Conservation (phyloP, 495 filamentous ascomycete species). For the Monascus purpureus region DNA sequence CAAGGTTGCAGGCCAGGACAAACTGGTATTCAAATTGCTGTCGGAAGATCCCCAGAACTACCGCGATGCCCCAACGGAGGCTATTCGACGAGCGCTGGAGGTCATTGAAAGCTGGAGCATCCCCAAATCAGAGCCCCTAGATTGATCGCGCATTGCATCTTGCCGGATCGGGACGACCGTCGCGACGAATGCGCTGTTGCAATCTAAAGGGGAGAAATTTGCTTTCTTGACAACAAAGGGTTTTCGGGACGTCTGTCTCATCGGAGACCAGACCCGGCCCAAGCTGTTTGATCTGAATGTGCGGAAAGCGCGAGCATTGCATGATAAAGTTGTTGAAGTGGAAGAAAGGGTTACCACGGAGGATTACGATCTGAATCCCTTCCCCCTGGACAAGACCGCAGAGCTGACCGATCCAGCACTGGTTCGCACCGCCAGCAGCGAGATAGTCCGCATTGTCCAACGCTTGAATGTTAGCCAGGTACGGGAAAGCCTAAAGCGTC, state of each 20-base stretch:
- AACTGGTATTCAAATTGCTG: slow-evolving; percentile 75
- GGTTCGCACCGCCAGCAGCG: slow-evolving; percentile 36
- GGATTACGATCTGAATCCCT: slow-evolving; percentile 44
- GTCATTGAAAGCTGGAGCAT: slow-evolving; percentile 72
- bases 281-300: slow-evolving; percentile 77
- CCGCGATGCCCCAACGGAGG: slow-evolving; percentile 76
- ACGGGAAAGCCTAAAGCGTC: slow-evolving; percentile 22
- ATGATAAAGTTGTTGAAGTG: slow-evolving; percentile 62
- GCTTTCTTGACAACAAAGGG: slow-evolving; percentile 85
- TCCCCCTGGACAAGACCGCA: too few relatives aligned
- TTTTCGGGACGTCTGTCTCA: slow-evolving; percentile 81
- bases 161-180: slow-evolving; percentile 87
- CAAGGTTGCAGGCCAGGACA: slow-evolving; percentile 39
- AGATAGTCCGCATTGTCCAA: slow-evolving; percentile 36
- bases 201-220: slow-evolving; percentile 87
- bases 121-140: slow-evolving; percentile 63
- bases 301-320: slow-evolving; percentile 63
- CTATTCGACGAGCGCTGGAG: slow-evolving; percentile 58
- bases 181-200: slow-evolving; percentile 81
- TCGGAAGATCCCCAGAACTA: slow-evolving; percentile 85
- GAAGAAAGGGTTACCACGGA: slow-evolving; percentile 52
- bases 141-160: slow-evolving; percentile 73
- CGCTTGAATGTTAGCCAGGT: slow-evolving; percentile 23
- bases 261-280: slow-evolving; percentile 73
- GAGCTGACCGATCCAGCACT: slow-evolving; percentile 18